Evolutionary conservation across 1,284 basidiomycete species (phyloP).

Genomic region (Cutaneotrichosporon sp.): DNA sequence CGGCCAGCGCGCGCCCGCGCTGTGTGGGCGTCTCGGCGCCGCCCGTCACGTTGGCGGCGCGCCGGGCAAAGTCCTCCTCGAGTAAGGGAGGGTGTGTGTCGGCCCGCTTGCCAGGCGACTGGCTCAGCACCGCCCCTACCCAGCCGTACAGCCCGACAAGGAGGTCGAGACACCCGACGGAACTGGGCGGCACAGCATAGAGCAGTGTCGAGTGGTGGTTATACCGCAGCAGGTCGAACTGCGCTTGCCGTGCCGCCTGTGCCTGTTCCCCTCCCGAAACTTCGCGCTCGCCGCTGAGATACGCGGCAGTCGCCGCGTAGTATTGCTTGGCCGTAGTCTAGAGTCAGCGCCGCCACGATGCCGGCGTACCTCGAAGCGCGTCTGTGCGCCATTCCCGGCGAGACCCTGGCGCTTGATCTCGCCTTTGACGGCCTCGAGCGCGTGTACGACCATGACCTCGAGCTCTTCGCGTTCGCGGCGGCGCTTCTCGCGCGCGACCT

Average conservation of each 20-base stretch:
- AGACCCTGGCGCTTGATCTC: slow-evolving; percentile 49
- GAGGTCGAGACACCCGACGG: slow-evolving; percentile 47
- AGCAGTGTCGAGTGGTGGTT: slow-evolving; percentile 51
- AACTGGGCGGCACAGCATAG: slow-evolving; percentile 50
- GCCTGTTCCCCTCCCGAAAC: slow-evolving; percentile 31
- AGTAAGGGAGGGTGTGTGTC: slow-evolving; percentile 19
- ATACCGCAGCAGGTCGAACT: slow-evolving; percentile 49
- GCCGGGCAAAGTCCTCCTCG: slow-evolving; percentile 18
- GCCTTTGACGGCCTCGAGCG: slow-evolving; percentile 39
- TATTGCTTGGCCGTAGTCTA: slow-evolving; percentile 48
- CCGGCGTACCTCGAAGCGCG: slow-evolving; percentile 45
- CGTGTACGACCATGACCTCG: slow-evolving; percentile 41
- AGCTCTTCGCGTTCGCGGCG: slow-evolving; percentile 41
- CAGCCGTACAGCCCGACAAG: slow-evolving; percentile 49
- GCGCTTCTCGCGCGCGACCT: slow-evolving; percentile 37
- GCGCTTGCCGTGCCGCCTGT: slow-evolving; percentile 43
- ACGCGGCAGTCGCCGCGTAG: slow-evolving; percentile 45
- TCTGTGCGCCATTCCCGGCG: slow-evolving; percentile 42
- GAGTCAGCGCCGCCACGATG: slow-evolving; percentile 14
- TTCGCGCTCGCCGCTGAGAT: slow-evolving; percentile 24
- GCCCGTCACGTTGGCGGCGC: neutral
- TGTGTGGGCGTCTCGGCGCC: slow-evolving; percentile 24
- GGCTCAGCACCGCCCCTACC: slow-evolving; percentile 42
- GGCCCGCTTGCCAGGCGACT: slow-evolving; percentile 20
- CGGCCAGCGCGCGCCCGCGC: slow-evolving; percentile 23